A percentile compares a stretch with the other conserved stretches of the same genome.
Evolutionary conservation across 352 stramenopile species (phyloP).

Genomic region (Phytophthora brassicae): DNA sequence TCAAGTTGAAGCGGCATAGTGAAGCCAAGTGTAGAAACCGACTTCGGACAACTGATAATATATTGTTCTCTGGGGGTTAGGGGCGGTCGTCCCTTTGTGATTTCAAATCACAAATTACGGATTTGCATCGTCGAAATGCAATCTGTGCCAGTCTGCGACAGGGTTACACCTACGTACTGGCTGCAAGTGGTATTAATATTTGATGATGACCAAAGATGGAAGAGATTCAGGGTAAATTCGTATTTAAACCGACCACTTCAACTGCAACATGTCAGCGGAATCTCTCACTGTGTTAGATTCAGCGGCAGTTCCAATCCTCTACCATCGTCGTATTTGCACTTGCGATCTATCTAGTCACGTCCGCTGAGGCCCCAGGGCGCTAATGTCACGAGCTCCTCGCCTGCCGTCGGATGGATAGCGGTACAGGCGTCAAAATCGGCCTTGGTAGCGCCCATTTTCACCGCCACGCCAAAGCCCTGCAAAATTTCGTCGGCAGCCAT

Average conservation of each 20-base stretch:
- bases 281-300: conserved; percentile 5
- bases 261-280: conserved; percentile 22
- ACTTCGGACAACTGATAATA: conserved; percentile 21
- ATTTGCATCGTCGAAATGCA: too few species aligned
- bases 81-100: conserved; percentile 13
- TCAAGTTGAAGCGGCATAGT: conserved; percentile 39
- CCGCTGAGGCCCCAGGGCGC: conserved; percentile 76
- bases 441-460: conserved; percentile 99
- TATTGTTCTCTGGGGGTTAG: conserved; percentile 19
- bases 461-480: conserved; percentile 97
- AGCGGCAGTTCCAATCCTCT: conserved; percentile 7
- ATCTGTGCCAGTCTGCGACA: too few species aligned
- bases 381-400: conserved; percentile 98
- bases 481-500: conserved; percentile 97
- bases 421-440: conserved; percentile 96
- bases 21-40: conserved; percentile 31
- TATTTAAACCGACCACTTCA: conserved; percentile 9
- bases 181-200: too few species aligned
- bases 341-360: conserved; percentile 11
- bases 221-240: conserved; percentile 1
- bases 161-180: too few species aligned
- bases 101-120: too few species aligned
- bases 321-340: conserved; percentile 9
- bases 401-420: conserved; percentile 95
- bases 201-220: neutral